Evolutionary conservation across 352 stramenopile species (phyloP).

Genomic region (Globisporangium heterothallicum): DNA sequence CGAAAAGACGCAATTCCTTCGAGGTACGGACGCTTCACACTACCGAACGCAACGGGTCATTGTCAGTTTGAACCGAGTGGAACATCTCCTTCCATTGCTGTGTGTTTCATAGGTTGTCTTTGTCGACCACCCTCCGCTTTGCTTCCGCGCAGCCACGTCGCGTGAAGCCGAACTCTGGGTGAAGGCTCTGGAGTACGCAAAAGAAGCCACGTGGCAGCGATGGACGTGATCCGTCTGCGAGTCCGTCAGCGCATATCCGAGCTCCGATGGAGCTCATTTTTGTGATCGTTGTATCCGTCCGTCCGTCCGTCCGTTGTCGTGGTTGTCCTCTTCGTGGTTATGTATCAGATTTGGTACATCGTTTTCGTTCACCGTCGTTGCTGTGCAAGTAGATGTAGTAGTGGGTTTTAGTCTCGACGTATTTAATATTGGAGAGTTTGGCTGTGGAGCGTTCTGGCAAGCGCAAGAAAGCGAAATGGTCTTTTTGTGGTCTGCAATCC

Average conservation of each 20-base stretch:
- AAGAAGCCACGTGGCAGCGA: slow-evolving; percentile 22
- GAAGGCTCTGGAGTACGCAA: slow-evolving; percentile 25
- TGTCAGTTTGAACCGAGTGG: neutral
- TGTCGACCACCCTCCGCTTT: slow-evolving; percentile 19
- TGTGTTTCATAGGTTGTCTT: slow-evolving; percentile 16
- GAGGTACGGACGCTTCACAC: slow-evolving; percentile 9
- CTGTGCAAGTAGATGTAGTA: neutral
- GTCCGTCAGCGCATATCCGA: too few relatives aligned
- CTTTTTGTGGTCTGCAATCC: neutral
- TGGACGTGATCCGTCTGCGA: slow-evolving; percentile 4
- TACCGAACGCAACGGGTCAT: too few relatives aligned
- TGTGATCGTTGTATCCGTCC: neutral
- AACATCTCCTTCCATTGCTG: neutral
- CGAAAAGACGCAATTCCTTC: slow-evolving; percentile 17
- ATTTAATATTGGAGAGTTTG: neutral
- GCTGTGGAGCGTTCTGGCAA: neutral
- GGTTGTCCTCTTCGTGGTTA: neutral
- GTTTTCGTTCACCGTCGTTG: neutral
- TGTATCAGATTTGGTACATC: neutral
- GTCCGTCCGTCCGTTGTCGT: neutral
- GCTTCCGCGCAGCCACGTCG: slow-evolving; percentile 13
- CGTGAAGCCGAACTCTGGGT: slow-evolving; percentile 24
- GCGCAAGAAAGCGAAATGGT: neutral
- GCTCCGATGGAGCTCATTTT: neutral
- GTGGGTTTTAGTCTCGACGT: neutral